Evolutionary conservation across 192 early-diverging fungal species (phyloP).

Genomic region (Entomortierella lignicola): DNA sequence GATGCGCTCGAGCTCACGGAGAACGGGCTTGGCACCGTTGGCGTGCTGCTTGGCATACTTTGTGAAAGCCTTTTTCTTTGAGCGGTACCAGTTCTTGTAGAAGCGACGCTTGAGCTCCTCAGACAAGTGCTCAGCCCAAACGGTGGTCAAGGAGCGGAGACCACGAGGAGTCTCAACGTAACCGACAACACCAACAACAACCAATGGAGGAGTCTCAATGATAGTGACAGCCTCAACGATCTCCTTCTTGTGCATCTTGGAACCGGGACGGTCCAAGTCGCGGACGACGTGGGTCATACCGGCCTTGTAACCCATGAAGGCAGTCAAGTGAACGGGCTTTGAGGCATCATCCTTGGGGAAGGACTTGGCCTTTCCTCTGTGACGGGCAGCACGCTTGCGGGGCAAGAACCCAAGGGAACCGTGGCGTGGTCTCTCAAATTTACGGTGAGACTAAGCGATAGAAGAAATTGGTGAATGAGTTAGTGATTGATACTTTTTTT

Average conservation of each 20-base stretch:
- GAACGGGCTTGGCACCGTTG: slow-evolving; percentile 87
- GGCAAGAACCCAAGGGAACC: slow-evolving; percentile 83
- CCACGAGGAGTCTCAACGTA: slow-evolving; percentile 99
- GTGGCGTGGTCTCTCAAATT: slow-evolving; percentile 98
- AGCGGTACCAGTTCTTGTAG: slow-evolving; percentile 99
- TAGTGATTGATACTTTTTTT: too few species aligned
- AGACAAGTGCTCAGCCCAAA: slow-evolving; percentile 99
- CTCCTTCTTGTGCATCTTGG: slow-evolving; percentile 99
- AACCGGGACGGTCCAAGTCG: slow-evolving; percentile 97
- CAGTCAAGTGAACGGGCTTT: slow-evolving; percentile 97
- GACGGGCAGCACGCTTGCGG: slow-evolving; percentile 91
- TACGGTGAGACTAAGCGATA: slow-evolving; percentile 74
- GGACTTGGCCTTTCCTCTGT: slow-evolving; percentile 97
- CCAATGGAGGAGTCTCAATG: slow-evolving; percentile 97
- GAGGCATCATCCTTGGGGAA: slow-evolving; percentile 98
- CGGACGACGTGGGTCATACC: slow-evolving; percentile 99
- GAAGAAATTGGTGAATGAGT: too few species aligned
- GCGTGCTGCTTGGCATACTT: slow-evolving; percentile 99
- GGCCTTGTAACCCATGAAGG: slow-evolving; percentile 99
- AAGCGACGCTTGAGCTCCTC: slow-evolving; percentile 99
- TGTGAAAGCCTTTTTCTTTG: slow-evolving; percentile 99
- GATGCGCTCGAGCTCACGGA: slow-evolving; percentile 95
- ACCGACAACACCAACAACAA: slow-evolving; percentile 98
- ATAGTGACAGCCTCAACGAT: slow-evolving; percentile 99
- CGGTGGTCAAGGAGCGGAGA: slow-evolving; percentile 97